phyloP scores from a whole-genome alignment of 1,284 basidiomycete species.

The Termitomyces sp. region DNA sequence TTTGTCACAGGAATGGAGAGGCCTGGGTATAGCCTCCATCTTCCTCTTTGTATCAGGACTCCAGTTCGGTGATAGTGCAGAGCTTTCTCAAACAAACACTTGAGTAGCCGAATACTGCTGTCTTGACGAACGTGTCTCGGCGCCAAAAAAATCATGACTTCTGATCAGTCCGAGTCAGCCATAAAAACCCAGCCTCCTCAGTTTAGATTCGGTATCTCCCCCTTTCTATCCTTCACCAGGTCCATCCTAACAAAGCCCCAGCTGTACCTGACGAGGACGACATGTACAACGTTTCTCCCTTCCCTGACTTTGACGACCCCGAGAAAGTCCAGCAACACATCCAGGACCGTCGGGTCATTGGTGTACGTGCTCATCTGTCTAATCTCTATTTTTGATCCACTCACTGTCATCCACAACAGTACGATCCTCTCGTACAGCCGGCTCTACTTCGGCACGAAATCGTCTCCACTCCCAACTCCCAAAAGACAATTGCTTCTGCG shows the following conservation, averaged over 20 bases:
- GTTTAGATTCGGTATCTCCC: conserved; percentile 37
- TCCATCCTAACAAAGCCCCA: conserved; percentile 18
- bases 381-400: background rate
- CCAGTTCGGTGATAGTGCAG: conserved; percentile 1
- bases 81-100: background rate
- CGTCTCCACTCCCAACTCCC: conserved; percentile 50
- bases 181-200: conserved; percentile 23
- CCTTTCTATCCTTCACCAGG: conserved; percentile 16
- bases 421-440: conserved; percentile 91
- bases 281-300: conserved; percentile 51
- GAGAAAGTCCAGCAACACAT: conserved; percentile 63
- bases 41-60: conserved; percentile 1
- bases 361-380: conserved; percentile 41
- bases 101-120: background rate
- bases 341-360: conserved; percentile 72
- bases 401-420: conserved; percentile 39
- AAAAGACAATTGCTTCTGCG: conserved; percentile 73
- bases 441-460: conserved; percentile 86
- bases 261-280: conserved; percentile 34
- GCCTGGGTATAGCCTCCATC: background rate
- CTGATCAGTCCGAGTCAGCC: conserved; percentile 13
- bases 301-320: conserved; percentile 57
- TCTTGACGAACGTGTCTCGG: too few species aligned
- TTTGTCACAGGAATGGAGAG: background rate
- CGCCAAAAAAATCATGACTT: background rate